phyloP scores from a whole-genome alignment of 2,329 filamentous ascomycete species.

The Fusarium sarcochroum region DNA sequence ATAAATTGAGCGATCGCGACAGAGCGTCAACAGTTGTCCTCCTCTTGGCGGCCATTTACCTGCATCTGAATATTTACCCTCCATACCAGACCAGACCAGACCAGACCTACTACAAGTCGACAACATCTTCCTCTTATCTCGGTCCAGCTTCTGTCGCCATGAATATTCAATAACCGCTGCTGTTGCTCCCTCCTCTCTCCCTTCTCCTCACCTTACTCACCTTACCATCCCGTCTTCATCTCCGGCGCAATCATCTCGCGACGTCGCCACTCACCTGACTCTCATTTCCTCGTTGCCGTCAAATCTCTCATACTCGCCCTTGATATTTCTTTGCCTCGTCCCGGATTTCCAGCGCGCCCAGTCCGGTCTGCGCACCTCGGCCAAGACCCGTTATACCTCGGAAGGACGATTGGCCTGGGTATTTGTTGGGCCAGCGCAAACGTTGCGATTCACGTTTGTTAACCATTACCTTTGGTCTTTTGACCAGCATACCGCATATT shows the following conservation, averaged over 20 bases:
- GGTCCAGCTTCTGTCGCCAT: constrained; percentile 33
- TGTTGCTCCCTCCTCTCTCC: constrained; percentile 14
- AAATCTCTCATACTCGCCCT: constrained; percentile 31
- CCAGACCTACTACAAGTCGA: constrained; percentile 24
- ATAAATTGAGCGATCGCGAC: constrained; percentile 21
- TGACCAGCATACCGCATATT: constrained; percentile 19
- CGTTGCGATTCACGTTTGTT: constrained; percentile 4
- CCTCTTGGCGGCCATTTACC: constrained; percentile 41
- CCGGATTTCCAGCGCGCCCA: constrained; percentile 6
- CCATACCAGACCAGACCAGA: not conserved
- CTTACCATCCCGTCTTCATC: constrained; percentile 21
- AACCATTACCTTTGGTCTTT: constrained; percentile 8
- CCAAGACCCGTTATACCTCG: not conserved
- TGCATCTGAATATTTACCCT: constrained; percentile 31
- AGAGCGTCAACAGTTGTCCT: constrained; percentile 27
- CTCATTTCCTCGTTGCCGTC: constrained; percentile 19
- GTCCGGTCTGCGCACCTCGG: constrained; percentile 3
- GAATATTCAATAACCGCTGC: constrained; percentile 43
- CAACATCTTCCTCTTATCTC: constrained; percentile 16
- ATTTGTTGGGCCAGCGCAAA: constrained; percentile 17
- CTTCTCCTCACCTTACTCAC: constrained; percentile 6
- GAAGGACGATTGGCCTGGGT: constrained; percentile 6
- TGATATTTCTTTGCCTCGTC: constrained; percentile 9
- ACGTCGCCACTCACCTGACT: constrained; percentile 41
- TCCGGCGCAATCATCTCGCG: constrained; percentile 28